Evolutionary conservation across 2,329 filamentous ascomycete genomes (phyloP).

Genomic region (Trichocomaceae sp.): DNA sequence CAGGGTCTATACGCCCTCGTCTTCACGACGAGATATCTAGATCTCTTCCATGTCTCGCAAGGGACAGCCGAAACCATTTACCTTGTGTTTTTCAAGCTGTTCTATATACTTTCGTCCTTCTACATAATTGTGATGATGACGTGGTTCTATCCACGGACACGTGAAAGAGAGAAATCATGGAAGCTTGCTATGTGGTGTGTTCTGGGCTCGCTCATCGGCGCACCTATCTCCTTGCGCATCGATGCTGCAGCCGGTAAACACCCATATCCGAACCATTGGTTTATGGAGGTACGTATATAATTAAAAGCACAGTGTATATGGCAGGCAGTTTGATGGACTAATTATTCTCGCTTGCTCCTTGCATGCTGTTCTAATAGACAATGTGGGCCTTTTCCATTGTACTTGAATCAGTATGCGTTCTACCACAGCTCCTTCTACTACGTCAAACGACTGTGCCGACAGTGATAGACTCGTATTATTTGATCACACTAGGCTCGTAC

Average conservation of each 20-base stretch:
- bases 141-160: slow-evolving; percentile 74
- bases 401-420: slow-evolving; percentile 82
- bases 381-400: slow-evolving; percentile 86
- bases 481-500: slow-evolving; percentile 79
- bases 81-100: slow-evolving; percentile 80
- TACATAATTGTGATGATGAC: slow-evolving; percentile 89
- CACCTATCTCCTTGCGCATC: slow-evolving; percentile 58
- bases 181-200: slow-evolving; percentile 71
- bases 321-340: slow-evolving; percentile 9
- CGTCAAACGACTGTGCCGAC: slow-evolving; percentile 94
- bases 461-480: slow-evolving; percentile 94
- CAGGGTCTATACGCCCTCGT: slow-evolving; percentile 82
- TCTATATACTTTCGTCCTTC: slow-evolving; percentile 76
- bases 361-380: slow-evolving; percentile 46
- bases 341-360: neutral
- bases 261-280: slow-evolving; percentile 32
- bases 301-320: neutral
- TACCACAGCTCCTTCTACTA: slow-evolving; percentile 84
- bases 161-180: slow-evolving; percentile 89
- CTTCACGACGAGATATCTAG: slow-evolving; percentile 79
- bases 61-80: slow-evolving; percentile 41
- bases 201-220: slow-evolving; percentile 57
- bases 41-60: slow-evolving; percentile 56
- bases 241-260: slow-evolving; percentile 56
- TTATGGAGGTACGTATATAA: slow-evolving; percentile 35